phyloP scores from a whole-genome alignment of 192 early-diverging fungal genomes.

The Pecoramyces ruminantium region DNA sequence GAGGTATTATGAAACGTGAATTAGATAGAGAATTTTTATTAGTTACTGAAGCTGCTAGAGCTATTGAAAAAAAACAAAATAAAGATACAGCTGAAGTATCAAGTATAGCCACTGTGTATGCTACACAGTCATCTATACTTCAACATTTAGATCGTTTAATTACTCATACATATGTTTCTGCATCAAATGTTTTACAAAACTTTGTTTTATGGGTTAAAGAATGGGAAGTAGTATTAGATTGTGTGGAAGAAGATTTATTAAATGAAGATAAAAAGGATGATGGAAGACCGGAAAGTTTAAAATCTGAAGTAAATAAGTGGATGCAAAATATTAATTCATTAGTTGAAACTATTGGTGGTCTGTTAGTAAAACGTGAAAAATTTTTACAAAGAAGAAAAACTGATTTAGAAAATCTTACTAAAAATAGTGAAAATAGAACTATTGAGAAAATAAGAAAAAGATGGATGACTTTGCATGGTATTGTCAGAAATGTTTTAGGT shows the following conservation, averaged over 20 bases:
- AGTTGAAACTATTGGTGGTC: neutral
- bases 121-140: neutral
- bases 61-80: neutral
- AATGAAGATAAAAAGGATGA: neutral
- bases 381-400: neutral
- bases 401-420: neutral
- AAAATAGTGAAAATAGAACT: neutral
- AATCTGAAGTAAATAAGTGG: neutral
- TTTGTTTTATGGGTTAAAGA: neutral
- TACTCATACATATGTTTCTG: neutral
- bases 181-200: neutral
- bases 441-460: neutral
- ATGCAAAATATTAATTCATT: neutral
- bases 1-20: neutral
- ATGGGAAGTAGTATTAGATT: neutral
- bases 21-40: neutral
- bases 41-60: neutral
- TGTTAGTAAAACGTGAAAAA: neutral
- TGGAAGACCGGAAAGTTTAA: neutral
- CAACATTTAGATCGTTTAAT: neutral
- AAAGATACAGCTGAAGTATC: neutral
- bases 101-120: neutral
- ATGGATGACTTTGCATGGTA: neutral
- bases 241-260: neutral
- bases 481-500: neutral